A percentile compares a stretch with the other conserved stretches of the same genome.
phyloP scores from a whole-genome alignment of 768 basidiomycete genomes.

The Epithele typhae region DNA sequence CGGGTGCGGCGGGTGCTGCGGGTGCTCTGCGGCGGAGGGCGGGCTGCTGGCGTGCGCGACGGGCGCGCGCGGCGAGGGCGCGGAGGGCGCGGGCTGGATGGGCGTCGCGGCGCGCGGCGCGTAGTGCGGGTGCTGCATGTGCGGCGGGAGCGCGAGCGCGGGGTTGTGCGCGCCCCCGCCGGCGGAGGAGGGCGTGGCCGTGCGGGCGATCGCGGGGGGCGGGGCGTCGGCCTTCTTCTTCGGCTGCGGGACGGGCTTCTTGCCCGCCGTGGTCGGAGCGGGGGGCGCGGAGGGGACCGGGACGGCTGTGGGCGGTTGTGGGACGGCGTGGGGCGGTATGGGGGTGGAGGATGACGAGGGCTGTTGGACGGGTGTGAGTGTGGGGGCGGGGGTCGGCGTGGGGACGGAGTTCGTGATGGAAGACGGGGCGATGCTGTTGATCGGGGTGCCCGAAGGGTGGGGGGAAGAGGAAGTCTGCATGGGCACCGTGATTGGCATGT shows the following conservation, averaged over 20 bases:
- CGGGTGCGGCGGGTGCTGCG: slow-evolving; percentile 8
- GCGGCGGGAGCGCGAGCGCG: slow-evolving; percentile 20
- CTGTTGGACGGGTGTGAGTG: neutral
- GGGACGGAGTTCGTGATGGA: slow-evolving; percentile 1
- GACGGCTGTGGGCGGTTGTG: neutral
- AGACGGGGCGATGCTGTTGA: neutral
- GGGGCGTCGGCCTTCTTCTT: slow-evolving; percentile 3
- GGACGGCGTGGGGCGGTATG: too few relatives aligned
- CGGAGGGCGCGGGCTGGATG: slow-evolving; percentile 10
- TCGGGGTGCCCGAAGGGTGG: neutral
- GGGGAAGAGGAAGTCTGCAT: slow-evolving; percentile 1
- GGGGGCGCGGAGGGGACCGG: too few relatives aligned
- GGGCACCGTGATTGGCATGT: neutral
- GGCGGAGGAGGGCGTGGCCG: slow-evolving; percentile 18
- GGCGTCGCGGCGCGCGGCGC: slow-evolving; percentile 10
- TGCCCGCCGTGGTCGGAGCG: neutral
- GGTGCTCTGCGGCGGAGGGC: neutral
- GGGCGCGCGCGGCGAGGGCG: slow-evolving; percentile 9
- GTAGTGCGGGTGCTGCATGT: slow-evolving; percentile 19
- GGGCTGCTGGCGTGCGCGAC: slow-evolving; percentile 15
- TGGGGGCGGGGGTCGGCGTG: slow-evolving; percentile 2
- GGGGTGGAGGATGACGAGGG: slow-evolving; percentile 1
- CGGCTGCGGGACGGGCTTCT: slow-evolving; percentile 4
- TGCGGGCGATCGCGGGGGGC: slow-evolving; percentile 7
- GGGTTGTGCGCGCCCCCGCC: slow-evolving; percentile 2